Conservation (phyloP, 2,329 filamentous ascomycete species). For the Podosphaera xanthii region DNA sequence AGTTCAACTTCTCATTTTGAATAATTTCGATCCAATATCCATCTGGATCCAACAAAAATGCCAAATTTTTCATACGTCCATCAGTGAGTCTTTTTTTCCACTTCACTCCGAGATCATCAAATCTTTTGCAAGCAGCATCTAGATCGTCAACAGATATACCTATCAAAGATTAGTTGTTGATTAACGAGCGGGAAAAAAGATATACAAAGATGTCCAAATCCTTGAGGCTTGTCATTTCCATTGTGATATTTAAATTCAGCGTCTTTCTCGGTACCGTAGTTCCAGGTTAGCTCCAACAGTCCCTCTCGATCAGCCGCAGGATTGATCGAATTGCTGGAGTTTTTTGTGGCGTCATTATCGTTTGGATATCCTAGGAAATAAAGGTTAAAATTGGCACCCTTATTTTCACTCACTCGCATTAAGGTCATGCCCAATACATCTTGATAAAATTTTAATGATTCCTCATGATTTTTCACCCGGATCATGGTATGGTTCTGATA, state of each 20-base stretch:
- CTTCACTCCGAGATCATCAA: conserved; percentile 57
- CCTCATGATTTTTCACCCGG: conserved; percentile 62
- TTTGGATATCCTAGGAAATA: conserved; percentile 76
- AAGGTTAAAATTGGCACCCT: conserved; percentile 56
- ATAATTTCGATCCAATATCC: conserved; percentile 59
- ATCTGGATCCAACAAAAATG: conserved; percentile 76
- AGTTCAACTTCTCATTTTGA: conserved; percentile 50
- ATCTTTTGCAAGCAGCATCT: conserved; percentile 66
- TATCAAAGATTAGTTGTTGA: conserved; percentile 14
- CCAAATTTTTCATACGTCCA: conserved; percentile 79
- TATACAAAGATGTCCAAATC: conserved; percentile 81
- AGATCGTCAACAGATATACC: conserved; percentile 67
- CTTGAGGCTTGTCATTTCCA: conserved; percentile 76
- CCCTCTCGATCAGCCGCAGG: conserved; percentile 51
- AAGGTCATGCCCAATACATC: conserved; percentile 77
- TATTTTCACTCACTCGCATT: conserved; percentile 47
- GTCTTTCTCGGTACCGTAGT: conserved; percentile 67
- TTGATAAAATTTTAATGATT: conserved; percentile 58
- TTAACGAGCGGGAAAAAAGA: conserved; percentile 6
- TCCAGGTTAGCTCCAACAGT: conserved; percentile 75
- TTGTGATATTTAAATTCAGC: conserved; percentile 70
- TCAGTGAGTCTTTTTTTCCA: conserved; percentile 96
- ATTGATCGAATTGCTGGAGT: conserved; percentile 30
- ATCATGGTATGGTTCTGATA: conserved; percentile 75
- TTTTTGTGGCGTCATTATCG: conserved; percentile 27